Conservation (phyloP, 2,329 filamentous ascomycete species). For the Monilinia laxa region DNA sequence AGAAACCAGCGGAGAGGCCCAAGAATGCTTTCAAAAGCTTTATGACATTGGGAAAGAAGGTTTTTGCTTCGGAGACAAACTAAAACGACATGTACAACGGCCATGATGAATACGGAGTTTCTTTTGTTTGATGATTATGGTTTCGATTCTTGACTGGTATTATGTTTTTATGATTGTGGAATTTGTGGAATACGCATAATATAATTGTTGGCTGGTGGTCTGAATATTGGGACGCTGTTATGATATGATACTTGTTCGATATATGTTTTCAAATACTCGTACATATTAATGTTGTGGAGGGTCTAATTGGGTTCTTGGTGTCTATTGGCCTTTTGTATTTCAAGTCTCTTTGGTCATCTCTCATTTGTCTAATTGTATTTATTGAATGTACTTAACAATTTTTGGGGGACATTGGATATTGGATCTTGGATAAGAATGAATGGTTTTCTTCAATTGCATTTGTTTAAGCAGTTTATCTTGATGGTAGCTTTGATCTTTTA, state of each 20-base stretch:
- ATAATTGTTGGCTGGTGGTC: slow-evolving; percentile 4
- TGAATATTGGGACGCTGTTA: slow-evolving; percentile 13
- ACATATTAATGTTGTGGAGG: not conserved
- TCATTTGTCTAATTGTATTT: slow-evolving; percentile 10
- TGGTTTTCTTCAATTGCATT: not conserved
- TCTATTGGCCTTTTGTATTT: slow-evolving; percentile 17
- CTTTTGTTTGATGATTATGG: slow-evolving; percentile 11
- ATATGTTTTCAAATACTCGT: slow-evolving; percentile 8
- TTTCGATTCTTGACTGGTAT: slow-evolving; percentile 20
- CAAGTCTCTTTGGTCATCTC: slow-evolving; percentile 4
- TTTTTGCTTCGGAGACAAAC: slow-evolving; percentile 21
- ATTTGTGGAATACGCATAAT: not conserved
- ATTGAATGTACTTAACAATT: slow-evolving; percentile 18
- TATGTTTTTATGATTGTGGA: slow-evolving; percentile 21
- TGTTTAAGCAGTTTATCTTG: not conserved
- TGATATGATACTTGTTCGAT: slow-evolving; percentile 13
- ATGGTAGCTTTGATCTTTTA: not conserved
- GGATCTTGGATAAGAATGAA: slow-evolving; percentile 12
- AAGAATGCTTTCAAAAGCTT: slow-evolving; percentile 22
- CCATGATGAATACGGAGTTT: slow-evolving; percentile 10
- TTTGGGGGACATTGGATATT: not conserved
- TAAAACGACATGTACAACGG: slow-evolving; percentile 13
- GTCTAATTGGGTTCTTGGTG: slow-evolving; percentile 10
- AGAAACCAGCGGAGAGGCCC: slow-evolving; percentile 23
- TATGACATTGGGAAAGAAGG: slow-evolving; percentile 22